Conservation (phyloP, 192 early-diverging fungal species). For the Endogone sp. region DNA sequence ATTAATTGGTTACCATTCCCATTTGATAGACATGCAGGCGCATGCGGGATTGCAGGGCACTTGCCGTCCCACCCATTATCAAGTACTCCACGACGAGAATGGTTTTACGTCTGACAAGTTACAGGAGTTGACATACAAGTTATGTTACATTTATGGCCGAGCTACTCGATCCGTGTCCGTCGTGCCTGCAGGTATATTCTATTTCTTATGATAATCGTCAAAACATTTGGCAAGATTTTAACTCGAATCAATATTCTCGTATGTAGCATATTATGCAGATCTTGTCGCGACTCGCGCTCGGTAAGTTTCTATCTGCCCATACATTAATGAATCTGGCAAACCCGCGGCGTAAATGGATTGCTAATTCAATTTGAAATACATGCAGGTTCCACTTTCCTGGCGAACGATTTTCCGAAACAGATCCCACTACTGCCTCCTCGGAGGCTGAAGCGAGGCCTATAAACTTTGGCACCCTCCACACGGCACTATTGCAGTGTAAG, state of each 20-base stretch:
- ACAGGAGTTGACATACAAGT: slow-evolving; percentile 81
- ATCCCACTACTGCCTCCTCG: no score
- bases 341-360: no score
- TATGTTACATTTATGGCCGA: slow-evolving; percentile 88
- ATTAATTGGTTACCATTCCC: not conserved
- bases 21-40: slow-evolving; percentile 57
- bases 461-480: no score
- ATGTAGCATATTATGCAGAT: not conserved
- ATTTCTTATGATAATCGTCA: not conserved
- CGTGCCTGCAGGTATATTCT: not conserved
- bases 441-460: no score
- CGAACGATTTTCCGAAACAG: no score
- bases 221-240: not conserved
- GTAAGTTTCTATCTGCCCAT: not conserved
- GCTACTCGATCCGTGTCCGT: slow-evolving; percentile 86
- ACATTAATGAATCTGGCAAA: no score
- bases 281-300: not conserved
- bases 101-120: slow-evolving; percentile 72
- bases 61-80: slow-evolving; percentile 89
- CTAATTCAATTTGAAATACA: no score
- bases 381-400: no score
- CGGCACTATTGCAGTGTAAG: no score
- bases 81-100: slow-evolving; percentile 86
- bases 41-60: slow-evolving; percentile 93
- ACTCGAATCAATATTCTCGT: no score